These are phyloP conservation scores for Plasmopara muralis DNA, from an alignment of 352 stramenopile species.

Conservation along the genomic window DNA sequence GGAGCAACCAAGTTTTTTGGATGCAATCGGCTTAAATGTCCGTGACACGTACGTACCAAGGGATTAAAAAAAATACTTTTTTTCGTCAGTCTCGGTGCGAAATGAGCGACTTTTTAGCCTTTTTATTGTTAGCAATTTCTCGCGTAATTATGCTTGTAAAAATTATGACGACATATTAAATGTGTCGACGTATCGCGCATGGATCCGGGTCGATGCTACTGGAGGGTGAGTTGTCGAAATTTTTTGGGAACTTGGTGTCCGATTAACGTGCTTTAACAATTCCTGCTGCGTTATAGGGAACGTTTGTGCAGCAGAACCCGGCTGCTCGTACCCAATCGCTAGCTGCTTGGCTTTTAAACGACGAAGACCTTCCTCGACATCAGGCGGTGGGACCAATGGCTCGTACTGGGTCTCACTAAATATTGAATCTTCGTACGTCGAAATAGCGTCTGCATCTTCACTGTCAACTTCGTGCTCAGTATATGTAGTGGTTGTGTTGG, in stretches of 20 bases:
- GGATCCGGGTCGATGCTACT: constrained; percentile 14
- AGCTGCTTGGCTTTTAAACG: constrained; percentile 23
- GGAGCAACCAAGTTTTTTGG: too few relatives aligned
- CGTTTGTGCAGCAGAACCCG: constrained; percentile 8
- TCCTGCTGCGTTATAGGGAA: constrained; percentile 12
- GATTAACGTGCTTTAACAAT: constrained; percentile 12
- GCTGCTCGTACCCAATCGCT: constrained; percentile 4
- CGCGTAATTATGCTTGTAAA: too few relatives aligned
- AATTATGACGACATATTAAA: constrained; percentile 23
- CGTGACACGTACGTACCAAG: too few relatives aligned
- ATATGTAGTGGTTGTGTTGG: constrained; percentile 9
- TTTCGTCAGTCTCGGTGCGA: too few relatives aligned
- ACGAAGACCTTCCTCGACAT: constrained; percentile 36
- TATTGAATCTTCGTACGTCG: constrained; percentile 22
- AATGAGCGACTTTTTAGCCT: too few relatives aligned
- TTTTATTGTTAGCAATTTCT: too few relatives aligned
- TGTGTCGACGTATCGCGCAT: constrained; percentile 37
- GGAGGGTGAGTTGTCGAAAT: constrained; percentile 15
- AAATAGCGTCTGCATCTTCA: constrained; percentile 18
- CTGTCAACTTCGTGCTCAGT: constrained; percentile 17
- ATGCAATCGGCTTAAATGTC: too few relatives aligned
- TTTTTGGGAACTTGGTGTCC: constrained; percentile 11
- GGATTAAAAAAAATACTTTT: too few relatives aligned
- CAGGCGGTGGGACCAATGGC: constrained; percentile 31
- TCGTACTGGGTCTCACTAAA: constrained; percentile 21